Conservation (phyloP, 345 rosid genomes). For the Arabis hirsuta region DNA sequence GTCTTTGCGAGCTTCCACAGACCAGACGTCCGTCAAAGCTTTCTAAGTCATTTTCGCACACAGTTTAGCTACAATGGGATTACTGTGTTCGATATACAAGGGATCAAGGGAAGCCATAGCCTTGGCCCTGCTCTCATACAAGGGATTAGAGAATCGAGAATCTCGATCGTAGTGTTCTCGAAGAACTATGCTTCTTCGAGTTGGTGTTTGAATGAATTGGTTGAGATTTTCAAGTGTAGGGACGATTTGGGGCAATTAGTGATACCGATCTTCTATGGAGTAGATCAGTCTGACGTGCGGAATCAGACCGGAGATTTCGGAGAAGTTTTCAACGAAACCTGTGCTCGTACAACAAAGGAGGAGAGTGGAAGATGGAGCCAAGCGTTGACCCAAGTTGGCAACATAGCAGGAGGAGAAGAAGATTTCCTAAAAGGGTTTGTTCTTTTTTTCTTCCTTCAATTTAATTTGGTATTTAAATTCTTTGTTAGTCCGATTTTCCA, state of each 20-base stretch:
- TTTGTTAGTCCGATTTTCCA: too few species aligned
- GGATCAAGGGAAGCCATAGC: neutral
- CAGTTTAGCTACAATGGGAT: neutral
- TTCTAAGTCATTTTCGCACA: neutral
- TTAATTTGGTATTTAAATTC: too few species aligned
- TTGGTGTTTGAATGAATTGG: neutral
- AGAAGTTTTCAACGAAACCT: neutral
- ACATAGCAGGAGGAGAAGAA: neutral
- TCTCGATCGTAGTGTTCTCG: neutral
- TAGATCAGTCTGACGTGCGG: neutral
- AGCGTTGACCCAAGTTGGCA: neutral
- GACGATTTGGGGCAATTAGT: neutral
- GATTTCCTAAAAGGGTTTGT: neutral
- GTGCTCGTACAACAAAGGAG: neutral
- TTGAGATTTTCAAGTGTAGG: conserved; percentile 1
- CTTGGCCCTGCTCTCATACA: neutral
- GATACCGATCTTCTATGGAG: neutral
- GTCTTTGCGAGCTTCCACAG: neutral
- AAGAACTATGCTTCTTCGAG: conserved; percentile 8
- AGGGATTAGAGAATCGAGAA: neutral
- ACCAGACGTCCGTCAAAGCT: neutral
- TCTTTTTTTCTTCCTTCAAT: neutral
- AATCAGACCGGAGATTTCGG: neutral
- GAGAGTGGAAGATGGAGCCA: neutral
- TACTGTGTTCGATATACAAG: neutral